Percentiles rank a stretch among this genome's conserved stretches.
phyloP scores from a whole-genome alignment of 371 early-diverging fungal genomes.

The Mortierella sp. region DNA sequence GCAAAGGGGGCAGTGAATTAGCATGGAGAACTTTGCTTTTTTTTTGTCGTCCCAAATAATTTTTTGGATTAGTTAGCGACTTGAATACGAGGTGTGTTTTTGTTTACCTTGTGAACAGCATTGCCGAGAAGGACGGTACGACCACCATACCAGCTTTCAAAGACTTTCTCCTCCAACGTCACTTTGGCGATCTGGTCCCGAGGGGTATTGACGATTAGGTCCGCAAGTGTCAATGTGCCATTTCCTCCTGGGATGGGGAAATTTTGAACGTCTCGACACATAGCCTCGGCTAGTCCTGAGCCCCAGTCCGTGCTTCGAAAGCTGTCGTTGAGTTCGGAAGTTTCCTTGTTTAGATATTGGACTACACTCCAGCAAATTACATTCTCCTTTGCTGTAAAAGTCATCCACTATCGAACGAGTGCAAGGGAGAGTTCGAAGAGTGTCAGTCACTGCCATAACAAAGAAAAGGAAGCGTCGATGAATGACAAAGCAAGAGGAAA shows the following conservation, averaged over 20 bases:
- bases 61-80: too few species aligned
- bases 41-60: not conserved
- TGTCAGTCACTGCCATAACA: not conserved
- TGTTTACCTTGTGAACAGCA: conserved; percentile 11
- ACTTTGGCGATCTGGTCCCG: conserved; percentile 6
- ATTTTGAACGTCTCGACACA: conserved; percentile 35
- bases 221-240: conserved; percentile 26
- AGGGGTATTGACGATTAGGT: conserved; percentile 10
- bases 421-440: not conserved
- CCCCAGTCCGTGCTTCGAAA: conserved; percentile 47
- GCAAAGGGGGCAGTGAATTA: not conserved
- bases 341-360: conserved; percentile 15
- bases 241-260: conserved; percentile 23
- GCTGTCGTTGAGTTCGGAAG: conserved; percentile 14
- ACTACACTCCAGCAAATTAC: conserved; percentile 24
- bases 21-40: not conserved
- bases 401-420: conserved; percentile 19
- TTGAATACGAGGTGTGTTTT: not conserved
- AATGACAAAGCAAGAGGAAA: not conserved
- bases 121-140: conserved; percentile 23
- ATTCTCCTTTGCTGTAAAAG: conserved; percentile 12
- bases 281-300: conserved; percentile 23
- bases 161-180: conserved; percentile 14
- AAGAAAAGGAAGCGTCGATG: not conserved
- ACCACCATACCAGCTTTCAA: conserved; percentile 19